Evolutionary conservation across 2,329 filamentous ascomycete species (phyloP), one percentile per base, ranked within the genome.

Genomic region (Nemania serpens): DNA sequence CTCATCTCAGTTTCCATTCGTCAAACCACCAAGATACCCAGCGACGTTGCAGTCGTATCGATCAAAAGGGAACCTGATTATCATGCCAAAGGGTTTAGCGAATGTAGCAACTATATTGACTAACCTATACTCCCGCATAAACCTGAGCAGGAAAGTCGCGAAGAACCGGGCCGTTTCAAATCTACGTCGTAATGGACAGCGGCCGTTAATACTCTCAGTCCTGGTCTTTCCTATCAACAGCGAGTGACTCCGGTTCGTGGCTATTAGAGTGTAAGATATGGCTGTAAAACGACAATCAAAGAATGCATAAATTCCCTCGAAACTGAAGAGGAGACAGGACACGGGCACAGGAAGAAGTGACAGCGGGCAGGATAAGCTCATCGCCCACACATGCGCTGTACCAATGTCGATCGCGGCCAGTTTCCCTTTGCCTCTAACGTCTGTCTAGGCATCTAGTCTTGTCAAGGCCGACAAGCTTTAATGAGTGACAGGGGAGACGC

Each of bases 241-340:
- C 34, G 42, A 55, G 41, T 54, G 48, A 52, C 13, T 52, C 47
- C 18, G 25, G 33, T 39, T 55, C 50, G 43, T 37, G 42, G 37
- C 33, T 12, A 41, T 53, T 34, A 5, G 25, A 33, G 48, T 17
- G 41, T 59, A 51, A 54, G 52, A 58, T 53, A 55, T 55, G 58
- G 51, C 58, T 53, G 49, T 61, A 61, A 57, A 49, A 55, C 45
- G 55, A 56, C 62, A 58, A 46, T 43, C 56, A 29, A 20, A 46
- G n/a, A 18, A 41, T 55, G 60, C 59, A 58, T 55, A 56, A 50
- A 15, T 64, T 65, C 66, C 67, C 63, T 65, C 58, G 62, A 68
- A 56, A 62, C 59, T 56, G 57, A 61, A 65, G 61, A 65, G 62
- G 59, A 55, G 22, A 42, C 13, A 51, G 20, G 34, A 46, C 20